Base-by-base conservation (phyloP, 2,329 filamentous ascomycete species). In the Apiospora koreana region DNA sequence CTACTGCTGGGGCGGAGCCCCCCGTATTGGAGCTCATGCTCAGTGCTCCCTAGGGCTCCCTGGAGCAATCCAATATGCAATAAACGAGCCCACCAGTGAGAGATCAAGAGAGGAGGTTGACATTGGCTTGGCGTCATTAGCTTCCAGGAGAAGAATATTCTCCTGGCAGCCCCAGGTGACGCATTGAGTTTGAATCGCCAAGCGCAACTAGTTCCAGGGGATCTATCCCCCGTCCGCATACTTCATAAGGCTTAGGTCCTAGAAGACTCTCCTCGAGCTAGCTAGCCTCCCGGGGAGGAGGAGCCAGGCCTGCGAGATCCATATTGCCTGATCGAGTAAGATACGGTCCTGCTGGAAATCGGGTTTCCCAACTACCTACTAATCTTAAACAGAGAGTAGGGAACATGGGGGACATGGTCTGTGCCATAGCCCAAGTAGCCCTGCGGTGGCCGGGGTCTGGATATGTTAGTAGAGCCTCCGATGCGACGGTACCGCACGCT, bases 311-410 rank as follows among this genome's bases (percentile, higher is more conserved):
- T 38, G 31, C 54, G 38, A 62, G 54, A 62, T 62, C 54, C 54
- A 62, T 62, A 62, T 62, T 62, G 54, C 54, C 54, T 62, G 54
- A 62, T 62, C 54, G 54, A 62, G 54, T 62, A 62, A 62, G 54
- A 62, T 38, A 62, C 31, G 4, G 31, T 38, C 31, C 54, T 62
- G 54, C 54, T 62, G 18, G 8, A 10, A 58, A 28, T 21, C 31
- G 28, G 50, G 31, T 35, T 35, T 35, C 50, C 31, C n/a, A n/a
- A n/a, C n/a, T n/a, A n/a, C n/a, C n/a, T n/a, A n/a, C 35, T 62
- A 62, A 62, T 62, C 54, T 62, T 62, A 62, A 38, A 35, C 31
- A 62, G 35, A 38, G 54, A 62, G 21, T 23, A 5, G 28, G 21
- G 54, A n/a, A n/a, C 54, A 62, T 62, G 54, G 21, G 54, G 54